A percentile compares a stretch with the other conserved stretches of the same genome.
phyloP scores from a whole-genome alignment of 192 early-diverging fungal genomes.

The Mortierella alpina region DNA sequence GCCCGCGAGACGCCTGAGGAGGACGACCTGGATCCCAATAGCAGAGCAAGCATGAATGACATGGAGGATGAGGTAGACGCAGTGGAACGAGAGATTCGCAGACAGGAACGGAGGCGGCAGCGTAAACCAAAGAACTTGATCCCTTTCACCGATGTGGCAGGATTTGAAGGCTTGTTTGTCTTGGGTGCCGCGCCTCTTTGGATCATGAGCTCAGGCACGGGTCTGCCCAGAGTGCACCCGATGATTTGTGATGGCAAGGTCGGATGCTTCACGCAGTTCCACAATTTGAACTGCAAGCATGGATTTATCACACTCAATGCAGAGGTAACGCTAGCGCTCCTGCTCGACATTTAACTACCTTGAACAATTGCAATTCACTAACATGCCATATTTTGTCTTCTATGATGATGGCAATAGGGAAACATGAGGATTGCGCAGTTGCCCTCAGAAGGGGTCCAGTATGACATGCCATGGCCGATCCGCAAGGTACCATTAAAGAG shows the following conservation, averaged over 20 bases:
- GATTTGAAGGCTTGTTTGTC: conserved; percentile 81
- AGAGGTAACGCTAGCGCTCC: conserved; percentile 57
- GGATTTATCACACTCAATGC: conserved; percentile 82
- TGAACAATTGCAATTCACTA: not conserved
- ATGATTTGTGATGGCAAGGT: conserved; percentile 76
- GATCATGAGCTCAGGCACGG: conserved; percentile 74
- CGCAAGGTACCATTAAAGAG: conserved; percentile 74
- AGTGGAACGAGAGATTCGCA: conserved; percentile 35
- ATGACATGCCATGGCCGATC: conserved; percentile 81
- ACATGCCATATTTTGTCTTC: not conserved
- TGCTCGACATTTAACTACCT: not conserved
- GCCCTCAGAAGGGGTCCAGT: conserved; percentile 70
- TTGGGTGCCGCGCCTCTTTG: conserved; percentile 77
- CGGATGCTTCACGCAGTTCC: conserved; percentile 76
- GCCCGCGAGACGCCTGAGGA: conserved; percentile 61
- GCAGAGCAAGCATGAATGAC: conserved; percentile 9
- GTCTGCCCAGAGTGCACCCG: conserved; percentile 76
- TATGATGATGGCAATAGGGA: conserved; percentile 54
- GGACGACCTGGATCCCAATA: conserved; percentile 30
- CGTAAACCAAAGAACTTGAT: conserved; percentile 46
- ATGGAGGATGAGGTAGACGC: conserved; percentile 40
- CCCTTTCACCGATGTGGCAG: conserved; percentile 63
- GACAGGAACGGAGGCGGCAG: conserved; percentile 23
- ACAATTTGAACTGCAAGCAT: conserved; percentile 80
- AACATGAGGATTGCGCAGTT: conserved; percentile 72